Evolutionary conservation across 495 filamentous ascomycete species (phyloP).

Genomic region (Neurospora sp.): DNA sequence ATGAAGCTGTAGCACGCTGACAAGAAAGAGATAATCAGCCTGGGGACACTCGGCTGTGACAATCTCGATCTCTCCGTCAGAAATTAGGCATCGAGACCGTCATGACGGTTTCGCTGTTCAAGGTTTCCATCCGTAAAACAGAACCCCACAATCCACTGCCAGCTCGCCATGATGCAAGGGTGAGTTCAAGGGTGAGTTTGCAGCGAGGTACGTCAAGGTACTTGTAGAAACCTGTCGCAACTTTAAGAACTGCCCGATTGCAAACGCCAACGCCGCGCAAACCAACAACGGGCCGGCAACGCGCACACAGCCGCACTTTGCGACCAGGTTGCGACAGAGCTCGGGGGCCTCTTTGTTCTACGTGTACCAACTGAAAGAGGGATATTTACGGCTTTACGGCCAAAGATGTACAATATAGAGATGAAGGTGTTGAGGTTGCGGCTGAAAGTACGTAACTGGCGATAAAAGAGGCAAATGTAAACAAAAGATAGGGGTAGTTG

Average conservation of each 20-base stretch:
- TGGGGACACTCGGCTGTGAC: too few relatives aligned
- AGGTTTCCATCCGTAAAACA: not conserved
- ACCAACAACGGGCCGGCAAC: not conserved
- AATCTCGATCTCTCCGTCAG: not conserved
- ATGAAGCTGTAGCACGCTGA: not conserved
- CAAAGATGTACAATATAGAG: not conserved
- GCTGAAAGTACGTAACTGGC: not conserved
- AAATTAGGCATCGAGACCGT: conserved; percentile 5
- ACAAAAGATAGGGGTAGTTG: not conserved
- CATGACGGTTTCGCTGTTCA: not conserved
- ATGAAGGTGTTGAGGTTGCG: not conserved
- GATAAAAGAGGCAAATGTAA: not conserved
- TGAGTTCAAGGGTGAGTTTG: not conserved
- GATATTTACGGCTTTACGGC: too few relatives aligned
- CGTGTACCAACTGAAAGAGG: not conserved
- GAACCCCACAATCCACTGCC: not conserved
- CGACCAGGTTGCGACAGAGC: not conserved
- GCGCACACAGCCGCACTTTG: not conserved
- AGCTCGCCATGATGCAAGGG: conserved; percentile 1
- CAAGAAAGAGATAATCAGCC: not conserved
- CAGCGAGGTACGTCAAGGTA: conserved; percentile 4
- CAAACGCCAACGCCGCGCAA: not conserved
- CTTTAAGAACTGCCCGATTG: not conserved
- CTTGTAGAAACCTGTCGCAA: conserved; percentile 1
- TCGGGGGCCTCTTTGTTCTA: not conserved